Percentiles rank a stretch among this genome's conserved stretches.
These are phyloP conservation scores for Byssochlamys sp. DNA, from an alignment of 2,329 filamentous ascomycete genomes.

Conservation along the genomic window DNA sequence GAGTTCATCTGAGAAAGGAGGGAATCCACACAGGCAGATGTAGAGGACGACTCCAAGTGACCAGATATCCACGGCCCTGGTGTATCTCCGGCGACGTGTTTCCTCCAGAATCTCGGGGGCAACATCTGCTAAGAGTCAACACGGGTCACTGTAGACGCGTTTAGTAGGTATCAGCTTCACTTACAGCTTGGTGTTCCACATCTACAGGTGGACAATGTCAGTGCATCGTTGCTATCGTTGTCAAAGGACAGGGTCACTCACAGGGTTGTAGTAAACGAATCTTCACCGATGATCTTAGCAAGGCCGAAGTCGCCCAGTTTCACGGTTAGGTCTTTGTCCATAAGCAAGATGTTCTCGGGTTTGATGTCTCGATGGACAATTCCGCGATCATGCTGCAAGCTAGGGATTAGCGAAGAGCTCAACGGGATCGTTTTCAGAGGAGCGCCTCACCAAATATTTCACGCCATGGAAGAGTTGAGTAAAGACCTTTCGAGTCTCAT, in stretches of 20 bases:
- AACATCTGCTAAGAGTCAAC: constrained; percentile 51
- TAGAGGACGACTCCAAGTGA: constrained; percentile 95
- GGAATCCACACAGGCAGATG: constrained; percentile 93
- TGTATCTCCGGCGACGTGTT: constrained; percentile 73
- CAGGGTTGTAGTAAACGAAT: constrained; percentile 92
- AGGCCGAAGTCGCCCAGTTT: constrained; percentile 95
- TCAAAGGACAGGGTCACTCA: constrained; percentile 33
- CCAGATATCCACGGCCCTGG: constrained; percentile 91
- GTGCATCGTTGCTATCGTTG: constrained; percentile 14
- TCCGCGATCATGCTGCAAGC: constrained; percentile 74
- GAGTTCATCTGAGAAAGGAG: constrained; percentile 91
- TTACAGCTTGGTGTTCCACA: constrained; percentile 85
- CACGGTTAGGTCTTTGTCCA: constrained; percentile 72
- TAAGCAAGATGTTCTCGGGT: constrained; percentile 86
- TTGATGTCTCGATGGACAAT: constrained; percentile 98
- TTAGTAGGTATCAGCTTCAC: constrained; percentile 12
- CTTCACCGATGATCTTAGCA: constrained; percentile 96
- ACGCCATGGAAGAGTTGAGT: constrained; percentile 83
- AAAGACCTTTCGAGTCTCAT: constrained; percentile 77
- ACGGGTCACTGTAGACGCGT: background rate
- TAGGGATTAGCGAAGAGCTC: constrained; percentile 5
- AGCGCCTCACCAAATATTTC: constrained; percentile 72
- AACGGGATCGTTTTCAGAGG: background rate
- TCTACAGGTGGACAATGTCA: constrained; percentile 18
- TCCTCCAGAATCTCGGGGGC: constrained; percentile 89